Evolutionary conservation across 2,329 filamentous ascomycete species (phyloP).

Genomic region (Hymenoscyphus salicellus): DNA sequence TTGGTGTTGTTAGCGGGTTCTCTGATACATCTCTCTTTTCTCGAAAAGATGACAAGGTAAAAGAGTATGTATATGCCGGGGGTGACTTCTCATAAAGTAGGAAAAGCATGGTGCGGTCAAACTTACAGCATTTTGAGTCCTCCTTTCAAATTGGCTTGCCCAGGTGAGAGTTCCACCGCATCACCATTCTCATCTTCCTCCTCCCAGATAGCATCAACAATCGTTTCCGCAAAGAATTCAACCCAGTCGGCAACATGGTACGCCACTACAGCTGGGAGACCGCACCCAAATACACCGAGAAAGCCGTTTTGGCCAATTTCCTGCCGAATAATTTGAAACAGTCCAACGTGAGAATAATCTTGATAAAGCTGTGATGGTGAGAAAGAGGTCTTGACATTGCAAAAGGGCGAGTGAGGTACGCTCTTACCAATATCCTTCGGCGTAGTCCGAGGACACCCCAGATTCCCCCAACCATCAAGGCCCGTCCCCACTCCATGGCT

Average conservation of each 20-base stretch:
- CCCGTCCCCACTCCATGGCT: conserved; percentile 32
- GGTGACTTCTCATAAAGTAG: neutral
- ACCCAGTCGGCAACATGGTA: conserved; percentile 32
- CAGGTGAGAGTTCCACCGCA: conserved; percentile 10
- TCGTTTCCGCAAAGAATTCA: conserved; percentile 23
- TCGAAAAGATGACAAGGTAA: conserved; percentile 8
- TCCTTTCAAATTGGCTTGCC: conserved; percentile 8
- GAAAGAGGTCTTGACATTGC: neutral
- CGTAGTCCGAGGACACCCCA: conserved; percentile 37
- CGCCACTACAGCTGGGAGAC: conserved; percentile 32
- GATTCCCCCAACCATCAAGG: conserved; percentile 30
- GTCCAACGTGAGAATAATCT: conserved; percentile 28
- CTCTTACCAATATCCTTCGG: conserved; percentile 33
- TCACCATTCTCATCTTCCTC: conserved; percentile 18
- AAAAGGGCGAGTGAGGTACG: neutral
- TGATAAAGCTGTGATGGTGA: conserved; percentile 33
- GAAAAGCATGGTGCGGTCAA: neutral
- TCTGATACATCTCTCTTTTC: neutral
- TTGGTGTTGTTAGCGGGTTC: conserved; percentile 16
- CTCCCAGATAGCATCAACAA: conserved; percentile 25
- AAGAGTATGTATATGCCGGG: conserved; percentile 18
- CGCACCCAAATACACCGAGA: conserved; percentile 27
- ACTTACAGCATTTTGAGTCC: neutral
- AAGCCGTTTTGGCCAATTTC: conserved; percentile 26
- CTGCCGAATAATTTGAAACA: conserved; percentile 29